Base-by-base conservation (phyloP, 495 filamentous ascomycete genomes). In the Penicillium desertorum region DNA sequence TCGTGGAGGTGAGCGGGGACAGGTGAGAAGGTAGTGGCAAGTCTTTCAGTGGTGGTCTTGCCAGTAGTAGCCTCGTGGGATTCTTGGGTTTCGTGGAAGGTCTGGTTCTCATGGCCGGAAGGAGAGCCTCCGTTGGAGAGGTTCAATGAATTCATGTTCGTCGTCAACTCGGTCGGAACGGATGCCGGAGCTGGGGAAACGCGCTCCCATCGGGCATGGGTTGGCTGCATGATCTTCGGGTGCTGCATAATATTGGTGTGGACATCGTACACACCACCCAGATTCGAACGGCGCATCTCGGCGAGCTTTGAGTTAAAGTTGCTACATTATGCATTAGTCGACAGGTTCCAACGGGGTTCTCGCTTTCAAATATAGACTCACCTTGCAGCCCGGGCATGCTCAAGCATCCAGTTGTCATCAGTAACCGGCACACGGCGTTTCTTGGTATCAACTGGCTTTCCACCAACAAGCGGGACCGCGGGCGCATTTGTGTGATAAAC, bases 351-450 rank as follows among this genome's bases (percentile, higher is more conserved):
- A 49, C 61, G 58, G 47, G 54, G 41, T 45, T 29, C 16, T 23
- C 17, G 34, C 20, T n/a, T 22, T 46, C 41, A 47, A 30, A 29
- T 32, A 39, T 56, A 39, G 45, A 72, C 85, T 67, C 76, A 95
- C 90, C 88, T 92, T 32, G 94, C 89, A 64, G 91, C 89, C 22
- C 88, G 84, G 20, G 91, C 91, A 70, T 98, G 94, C 73, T 97
- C 92, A 20, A 92, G 74, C 83, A 94, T 92, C 94, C 94, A 98
- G 66, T 98, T 98, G n/a, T 88, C 83, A 56, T 93, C 90, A 27
- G 91, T 98, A n/a, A 98, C 86, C 22, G 88, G 84, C 8, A 95
- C 86, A 48, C 89, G 86, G 55, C 89, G 81, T 74, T 94, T 96
- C 73, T 93, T 93, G 51, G 74, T 74, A 51, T 86, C 81, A 14